These are phyloP conservation scores for Colletotrichum sp. DNA, from an alignment of 2,329 filamentous ascomycete genomes.

Conservation along the genomic window DNA sequence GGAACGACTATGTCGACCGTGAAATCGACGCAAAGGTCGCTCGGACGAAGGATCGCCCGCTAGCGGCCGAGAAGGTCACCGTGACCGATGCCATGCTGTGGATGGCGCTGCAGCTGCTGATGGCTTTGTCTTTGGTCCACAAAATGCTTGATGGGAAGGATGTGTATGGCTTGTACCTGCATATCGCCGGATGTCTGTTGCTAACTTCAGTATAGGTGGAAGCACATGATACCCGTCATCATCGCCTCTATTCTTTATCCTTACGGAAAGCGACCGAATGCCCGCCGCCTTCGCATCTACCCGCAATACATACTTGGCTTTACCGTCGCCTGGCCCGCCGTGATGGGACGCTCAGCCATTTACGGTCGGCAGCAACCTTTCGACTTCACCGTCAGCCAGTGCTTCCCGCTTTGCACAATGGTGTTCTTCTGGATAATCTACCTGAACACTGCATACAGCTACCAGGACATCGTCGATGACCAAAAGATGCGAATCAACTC, in stretches of 20 bases:
- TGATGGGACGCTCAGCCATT: constrained; percentile 26
- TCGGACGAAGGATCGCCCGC: constrained; percentile 31
- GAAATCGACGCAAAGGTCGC: constrained; percentile 31
- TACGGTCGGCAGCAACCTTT: constrained; percentile 22
- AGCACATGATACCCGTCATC: constrained; percentile 24
- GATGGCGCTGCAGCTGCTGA: constrained; percentile 14
- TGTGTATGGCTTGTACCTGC: not conserved
- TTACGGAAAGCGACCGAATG: constrained; percentile 25
- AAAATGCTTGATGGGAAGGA: constrained; percentile 14
- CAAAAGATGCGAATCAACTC: constrained; percentile 27
- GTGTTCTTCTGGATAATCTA: constrained; percentile 32
- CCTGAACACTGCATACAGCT: constrained; percentile 29
- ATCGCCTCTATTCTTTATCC: constrained; percentile 26
- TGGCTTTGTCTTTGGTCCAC: constrained; percentile 9
- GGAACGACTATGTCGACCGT: constrained; percentile 34
- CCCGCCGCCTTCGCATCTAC: constrained; percentile 24
- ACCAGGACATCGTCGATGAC: constrained; percentile 28
- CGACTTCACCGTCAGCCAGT: constrained; percentile 19
- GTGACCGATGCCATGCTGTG: constrained; percentile 25
- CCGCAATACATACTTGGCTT: constrained; percentile 29
- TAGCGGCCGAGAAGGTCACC: constrained; percentile 27
- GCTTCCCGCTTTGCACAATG: constrained; percentile 27
- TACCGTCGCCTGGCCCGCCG: constrained; percentile 27
- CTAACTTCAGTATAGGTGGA: constrained; percentile 20
- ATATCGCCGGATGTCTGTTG: too few relatives aligned